phyloP scores from a whole-genome alignment of 768 basidiomycete species.

The Paxillus rubicundulus region DNA sequence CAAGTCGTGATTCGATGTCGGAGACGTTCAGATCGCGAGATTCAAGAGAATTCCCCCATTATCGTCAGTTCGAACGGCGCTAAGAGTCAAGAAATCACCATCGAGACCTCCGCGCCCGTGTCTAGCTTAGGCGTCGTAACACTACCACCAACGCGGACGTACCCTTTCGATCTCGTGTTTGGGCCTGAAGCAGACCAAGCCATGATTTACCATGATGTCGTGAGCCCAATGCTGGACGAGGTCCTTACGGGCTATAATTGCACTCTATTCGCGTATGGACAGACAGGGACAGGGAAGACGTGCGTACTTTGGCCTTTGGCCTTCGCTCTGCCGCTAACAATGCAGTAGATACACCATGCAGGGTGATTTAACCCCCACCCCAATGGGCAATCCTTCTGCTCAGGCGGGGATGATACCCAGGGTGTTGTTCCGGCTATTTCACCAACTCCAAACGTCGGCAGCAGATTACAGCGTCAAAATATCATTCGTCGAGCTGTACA shows the following conservation, averaged over 20 bases:
- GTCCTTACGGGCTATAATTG: slow-evolving; percentile 97
- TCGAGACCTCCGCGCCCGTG: slow-evolving; percentile 71
- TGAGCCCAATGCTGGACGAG: slow-evolving; percentile 88
- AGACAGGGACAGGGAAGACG: slow-evolving; percentile 99
- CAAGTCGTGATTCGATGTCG: slow-evolving; percentile 92
- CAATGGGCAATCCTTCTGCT: slow-evolving; percentile 82
- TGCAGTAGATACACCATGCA: slow-evolving; percentile 89
- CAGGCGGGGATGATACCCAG: slow-evolving; percentile 97
- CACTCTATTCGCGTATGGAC: slow-evolving; percentile 96
- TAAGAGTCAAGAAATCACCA: slow-evolving; percentile 70
- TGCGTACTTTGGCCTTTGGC: slow-evolving; percentile 41
- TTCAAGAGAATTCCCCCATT: slow-evolving; percentile 82
- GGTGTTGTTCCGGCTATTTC: slow-evolving; percentile 86
- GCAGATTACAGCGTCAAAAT: slow-evolving; percentile 90
- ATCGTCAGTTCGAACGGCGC: slow-evolving; percentile 80
- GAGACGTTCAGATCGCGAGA: slow-evolving; percentile 80
- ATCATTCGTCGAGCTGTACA: slow-evolving; percentile 94
- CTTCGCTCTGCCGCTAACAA: slow-evolving; percentile 10
- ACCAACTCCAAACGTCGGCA: slow-evolving; percentile 72
- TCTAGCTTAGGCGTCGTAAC: slow-evolving; percentile 73
- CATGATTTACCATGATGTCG: slow-evolving; percentile 91
- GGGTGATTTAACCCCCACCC: slow-evolving; percentile 81
- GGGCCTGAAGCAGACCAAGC: slow-evolving; percentile 96
- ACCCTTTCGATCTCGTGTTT: slow-evolving; percentile 94
- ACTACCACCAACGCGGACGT: slow-evolving; percentile 77